Evolutionary conservation across 2,329 filamentous ascomycete genomes (phyloP).

Genomic region (Pseudogymnoascus sp.): DNA sequence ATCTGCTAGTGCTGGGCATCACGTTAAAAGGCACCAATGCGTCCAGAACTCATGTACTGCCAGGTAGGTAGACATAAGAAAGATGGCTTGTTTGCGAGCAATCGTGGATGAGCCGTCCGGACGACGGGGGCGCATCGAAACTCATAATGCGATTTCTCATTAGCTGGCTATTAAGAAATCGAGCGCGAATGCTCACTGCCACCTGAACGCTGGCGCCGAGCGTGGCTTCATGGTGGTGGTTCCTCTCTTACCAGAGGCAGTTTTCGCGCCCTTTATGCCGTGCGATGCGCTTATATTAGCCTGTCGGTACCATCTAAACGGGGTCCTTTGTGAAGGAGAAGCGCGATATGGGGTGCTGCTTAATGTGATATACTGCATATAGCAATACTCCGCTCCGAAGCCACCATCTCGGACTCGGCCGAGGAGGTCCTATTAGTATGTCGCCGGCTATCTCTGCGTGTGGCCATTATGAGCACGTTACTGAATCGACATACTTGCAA

Average conservation of each 20-base stretch:
- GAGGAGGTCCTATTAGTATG: slow-evolving; percentile 31
- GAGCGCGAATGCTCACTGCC: not conserved
- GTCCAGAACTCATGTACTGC: not conserved
- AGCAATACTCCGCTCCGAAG: slow-evolving; percentile 45
- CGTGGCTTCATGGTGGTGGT: not conserved
- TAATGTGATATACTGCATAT: slow-evolving; percentile 13
- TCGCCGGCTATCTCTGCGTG: slow-evolving; percentile 3
- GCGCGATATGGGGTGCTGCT: slow-evolving; percentile 47
- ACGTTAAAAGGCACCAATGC: slow-evolving; percentile 7
- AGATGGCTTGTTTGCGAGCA: not conserved
- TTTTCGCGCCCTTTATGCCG: not conserved
- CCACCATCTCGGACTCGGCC: slow-evolving; percentile 50
- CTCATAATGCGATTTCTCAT: not conserved
- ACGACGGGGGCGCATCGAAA: not conserved
- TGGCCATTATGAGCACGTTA: slow-evolving; percentile 20
- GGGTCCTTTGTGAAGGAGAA: slow-evolving; percentile 47
- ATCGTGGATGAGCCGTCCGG: not conserved
- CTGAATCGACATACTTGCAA: slow-evolving; percentile 21
- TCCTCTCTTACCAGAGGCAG: not conserved
- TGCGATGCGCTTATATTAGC: not conserved
- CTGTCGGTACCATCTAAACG: slow-evolving; percentile 11
- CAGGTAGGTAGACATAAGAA: not conserved
- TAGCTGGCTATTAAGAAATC: not conserved
- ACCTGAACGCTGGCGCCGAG: not conserved
- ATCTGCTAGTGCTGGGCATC: slow-evolving; percentile 9